phyloP scores from a whole-genome alignment of 139 green algal genomes.

The Spirogloea muscicola region DNA sequence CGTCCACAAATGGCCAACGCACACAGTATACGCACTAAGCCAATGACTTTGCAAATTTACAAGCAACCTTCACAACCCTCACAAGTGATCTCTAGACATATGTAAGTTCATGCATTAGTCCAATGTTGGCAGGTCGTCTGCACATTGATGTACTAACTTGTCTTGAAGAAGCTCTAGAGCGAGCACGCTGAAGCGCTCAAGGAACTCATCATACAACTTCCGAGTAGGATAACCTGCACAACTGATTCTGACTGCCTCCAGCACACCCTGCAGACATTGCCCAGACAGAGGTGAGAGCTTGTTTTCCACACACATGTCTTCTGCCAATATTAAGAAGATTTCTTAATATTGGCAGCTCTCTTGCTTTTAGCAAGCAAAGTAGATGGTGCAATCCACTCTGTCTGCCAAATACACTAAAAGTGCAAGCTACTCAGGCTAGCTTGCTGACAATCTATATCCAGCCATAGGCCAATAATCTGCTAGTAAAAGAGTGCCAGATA shows the following conservation, averaged over 20 bases:
- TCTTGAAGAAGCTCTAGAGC: conserved; percentile 46
- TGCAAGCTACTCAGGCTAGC: too few relatives aligned
- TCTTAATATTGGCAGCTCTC: not conserved
- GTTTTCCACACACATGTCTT: not conserved
- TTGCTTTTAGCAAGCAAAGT: not conserved
- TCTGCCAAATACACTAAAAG: not conserved
- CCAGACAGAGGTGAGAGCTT: not conserved
- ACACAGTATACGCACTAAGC: too few relatives aligned
- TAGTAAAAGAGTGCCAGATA: not conserved
- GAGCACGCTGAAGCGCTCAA: conserved; percentile 88
- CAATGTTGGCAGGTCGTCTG: not conserved
- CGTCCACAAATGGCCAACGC: too few relatives aligned
- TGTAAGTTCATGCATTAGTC: too few relatives aligned
- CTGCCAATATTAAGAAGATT: not conserved
- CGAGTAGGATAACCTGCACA: conserved; percentile 91
- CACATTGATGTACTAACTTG: not conserved
- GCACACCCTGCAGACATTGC: conserved; percentile 63
- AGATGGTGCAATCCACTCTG: not conserved
- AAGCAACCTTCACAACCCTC: too few relatives aligned
- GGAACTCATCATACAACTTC: conserved; percentile 80
- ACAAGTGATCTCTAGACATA: too few relatives aligned
- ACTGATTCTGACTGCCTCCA: conserved; percentile 95
- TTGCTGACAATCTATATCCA: not conserved
- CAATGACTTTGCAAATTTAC: too few relatives aligned
- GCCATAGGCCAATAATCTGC: not conserved